Evolutionary conservation across 2,329 filamentous ascomycete genomes (phyloP), one percentile per base, ranked within the genome.

Genomic region (Aspergillus intermedius): DNA sequence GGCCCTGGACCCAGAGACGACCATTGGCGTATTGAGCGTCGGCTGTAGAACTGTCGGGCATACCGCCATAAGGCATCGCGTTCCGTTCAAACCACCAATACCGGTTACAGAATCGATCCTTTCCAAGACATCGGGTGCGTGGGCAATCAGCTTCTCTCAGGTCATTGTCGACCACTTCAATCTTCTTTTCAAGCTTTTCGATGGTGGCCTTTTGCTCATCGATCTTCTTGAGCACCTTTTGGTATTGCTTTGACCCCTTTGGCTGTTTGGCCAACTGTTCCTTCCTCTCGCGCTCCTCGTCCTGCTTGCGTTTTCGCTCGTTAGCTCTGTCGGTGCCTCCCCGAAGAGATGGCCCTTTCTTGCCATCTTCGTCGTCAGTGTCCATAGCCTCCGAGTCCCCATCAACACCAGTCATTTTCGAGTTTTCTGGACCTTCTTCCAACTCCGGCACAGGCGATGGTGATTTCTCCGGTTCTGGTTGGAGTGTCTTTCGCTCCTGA

Each of bases 21-120:
- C 89, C 93, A 65, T 97, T 98, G 37, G 91, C 91, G 64, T 97
- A 98, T 7, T 81, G 84, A 19, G 91, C 90, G 42, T 83, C 77
- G 1, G 89, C 87, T 1, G 91, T 97, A 13, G 91, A 96, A 67
- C 89, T 95, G 55, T 80, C 82, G 0, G 91, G 91, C 48, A 96
- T 77, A 4, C 93, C 93, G 28, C 80, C 89, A 61, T 91, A 95
- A 0, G 93, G 93, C 91, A 97, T 97, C 21, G 91, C 93, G 62
- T 97, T 98, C 54, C 91, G 86, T 71, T 98, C 93, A 67, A 97
- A 96, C 91, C 93, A 98, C 76, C 94, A 97, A 70, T 97, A 98
- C 47, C 91, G 83, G 69, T 98, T 97, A 83, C 91, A 95, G 76
- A 95, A 98, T 41, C 93, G 83, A 70, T 98, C 93, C 66, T 93